Conservation (phyloP, 345 rosid genomes). For the Jatropha curcas region DNA sequence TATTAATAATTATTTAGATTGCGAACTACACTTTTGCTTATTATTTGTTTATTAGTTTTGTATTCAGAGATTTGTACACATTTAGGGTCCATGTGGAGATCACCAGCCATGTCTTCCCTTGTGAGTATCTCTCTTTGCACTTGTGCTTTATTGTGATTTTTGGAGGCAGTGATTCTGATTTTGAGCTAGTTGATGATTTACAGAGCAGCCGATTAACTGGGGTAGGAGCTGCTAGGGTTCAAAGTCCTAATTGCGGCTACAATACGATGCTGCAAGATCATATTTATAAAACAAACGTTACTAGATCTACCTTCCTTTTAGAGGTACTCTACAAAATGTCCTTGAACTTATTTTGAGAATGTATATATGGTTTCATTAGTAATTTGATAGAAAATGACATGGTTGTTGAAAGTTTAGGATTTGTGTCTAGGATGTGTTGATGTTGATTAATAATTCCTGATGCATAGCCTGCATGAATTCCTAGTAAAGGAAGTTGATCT, state of each 20-base stretch:
- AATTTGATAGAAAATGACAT: too few species aligned
- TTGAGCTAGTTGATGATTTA: not conserved
- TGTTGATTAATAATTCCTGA: not conserved
- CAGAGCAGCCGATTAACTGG: constrained; percentile 23
- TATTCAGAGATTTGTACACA: too few species aligned
- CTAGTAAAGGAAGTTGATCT: too few species aligned
- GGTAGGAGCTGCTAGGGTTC: constrained; percentile 17
- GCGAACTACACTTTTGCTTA: not conserved
- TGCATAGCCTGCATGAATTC: not conserved
- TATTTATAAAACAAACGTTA: constrained; percentile 8
- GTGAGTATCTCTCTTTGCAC: not conserved
- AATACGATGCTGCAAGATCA: constrained; percentile 21
- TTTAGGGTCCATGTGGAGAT: not conserved
- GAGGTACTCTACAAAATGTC: constrained; percentile 12
- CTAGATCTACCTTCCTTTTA: constrained; percentile 14
- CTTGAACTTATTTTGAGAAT: too few species aligned
- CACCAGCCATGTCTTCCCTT: not conserved
- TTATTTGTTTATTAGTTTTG: too few species aligned
- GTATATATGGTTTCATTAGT: too few species aligned
- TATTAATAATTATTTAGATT: too few species aligned
- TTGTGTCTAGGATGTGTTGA: too few species aligned
- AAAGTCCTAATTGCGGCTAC: constrained; percentile 18
- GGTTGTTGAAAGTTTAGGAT: too few species aligned
- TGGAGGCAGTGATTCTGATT: not conserved
- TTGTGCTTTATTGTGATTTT: not conserved